These are phyloP conservation scores for Komagataea norvegica DNA, from an alignment of 1,139 yeast species.

Conservation along the genomic window DNA sequence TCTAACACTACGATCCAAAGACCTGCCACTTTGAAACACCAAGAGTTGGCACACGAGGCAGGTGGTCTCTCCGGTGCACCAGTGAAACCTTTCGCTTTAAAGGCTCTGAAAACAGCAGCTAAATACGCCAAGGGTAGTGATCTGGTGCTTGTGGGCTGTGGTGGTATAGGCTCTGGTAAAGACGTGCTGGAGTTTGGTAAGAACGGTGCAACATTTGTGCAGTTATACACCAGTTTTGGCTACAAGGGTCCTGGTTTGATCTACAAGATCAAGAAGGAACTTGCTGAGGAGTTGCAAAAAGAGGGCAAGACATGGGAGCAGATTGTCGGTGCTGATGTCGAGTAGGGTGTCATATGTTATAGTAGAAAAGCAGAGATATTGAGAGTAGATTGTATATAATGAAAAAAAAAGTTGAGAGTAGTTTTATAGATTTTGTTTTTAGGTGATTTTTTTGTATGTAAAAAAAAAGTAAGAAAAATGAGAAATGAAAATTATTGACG, in stretches of 20 bases:
- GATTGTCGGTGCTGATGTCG: constrained; percentile 53
- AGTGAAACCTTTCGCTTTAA: constrained; percentile 72
- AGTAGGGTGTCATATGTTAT: not conserved
- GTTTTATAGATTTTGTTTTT: too few relatives aligned
- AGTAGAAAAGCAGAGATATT: not conserved
- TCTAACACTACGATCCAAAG: constrained; percentile 89
- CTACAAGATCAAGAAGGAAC: constrained; percentile 70
- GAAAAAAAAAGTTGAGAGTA: not conserved
- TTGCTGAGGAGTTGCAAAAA: constrained; percentile 56
- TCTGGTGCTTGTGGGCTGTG: constrained; percentile 84
- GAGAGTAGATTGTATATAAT: not conserved
- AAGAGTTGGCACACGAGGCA: constrained; percentile 48
- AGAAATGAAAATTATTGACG: not conserved
- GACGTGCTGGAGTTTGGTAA: constrained; percentile 89
- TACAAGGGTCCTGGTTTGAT: constrained; percentile 91
- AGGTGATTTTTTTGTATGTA: too few relatives aligned
- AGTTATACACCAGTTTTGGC: constrained; percentile 85
- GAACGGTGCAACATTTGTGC: constrained; percentile 89
- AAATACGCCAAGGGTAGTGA: constrained; percentile 66
- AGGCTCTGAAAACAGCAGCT: constrained; percentile 65
- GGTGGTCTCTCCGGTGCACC: constrained; percentile 96
- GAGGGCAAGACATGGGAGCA: constrained; percentile 85
- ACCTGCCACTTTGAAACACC: constrained; percentile 52
- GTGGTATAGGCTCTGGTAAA: constrained; percentile 80
- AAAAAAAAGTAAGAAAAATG: not conserved